These are phyloP conservation scores for Penicillium aurantiogriseum DNA, from an alignment of 2,329 filamentous ascomycete species.

Conservation along the genomic window DNA sequence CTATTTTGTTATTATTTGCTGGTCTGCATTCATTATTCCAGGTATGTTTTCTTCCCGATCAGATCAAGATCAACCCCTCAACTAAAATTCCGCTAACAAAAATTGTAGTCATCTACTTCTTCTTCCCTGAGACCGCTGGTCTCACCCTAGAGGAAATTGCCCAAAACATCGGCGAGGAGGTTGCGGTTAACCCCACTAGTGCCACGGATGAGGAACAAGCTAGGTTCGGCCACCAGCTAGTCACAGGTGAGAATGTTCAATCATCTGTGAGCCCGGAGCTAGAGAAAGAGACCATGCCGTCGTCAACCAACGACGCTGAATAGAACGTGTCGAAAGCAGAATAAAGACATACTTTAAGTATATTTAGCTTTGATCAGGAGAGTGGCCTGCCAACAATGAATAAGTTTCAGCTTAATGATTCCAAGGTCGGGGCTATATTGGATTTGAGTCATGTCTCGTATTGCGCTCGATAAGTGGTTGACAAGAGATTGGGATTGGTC, in stretches of 20 bases:
- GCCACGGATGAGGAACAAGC: constrained; percentile 42
- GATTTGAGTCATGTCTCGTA: not conserved
- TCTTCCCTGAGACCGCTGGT: constrained; percentile 45
- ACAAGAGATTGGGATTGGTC: not conserved
- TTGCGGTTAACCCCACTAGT: constrained; percentile 48
- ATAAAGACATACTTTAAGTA: not conserved
- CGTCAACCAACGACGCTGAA: not conserved
- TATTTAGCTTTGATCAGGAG: not conserved
- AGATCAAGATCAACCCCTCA: not conserved
- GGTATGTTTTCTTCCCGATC: constrained; percentile 17
- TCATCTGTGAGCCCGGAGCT: not conserved
- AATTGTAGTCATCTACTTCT: constrained; percentile 44
- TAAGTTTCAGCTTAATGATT: not conserved
- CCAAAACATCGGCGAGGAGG: constrained; percentile 51
- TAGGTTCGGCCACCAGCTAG: constrained; percentile 19
- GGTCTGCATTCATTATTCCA: constrained; percentile 45
- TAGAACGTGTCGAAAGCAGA: not conserved
- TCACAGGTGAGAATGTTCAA: not conserved
- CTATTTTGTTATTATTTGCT: constrained; percentile 50
- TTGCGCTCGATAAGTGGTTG: not conserved
- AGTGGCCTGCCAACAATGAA: not conserved
- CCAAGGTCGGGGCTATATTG: not conserved
- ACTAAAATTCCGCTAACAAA: constrained; percentile 5
- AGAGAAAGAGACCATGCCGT: not conserved
- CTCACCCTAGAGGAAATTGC: constrained; percentile 49